These are phyloP conservation scores for Entophlyctis luteolus DNA, from an alignment of 192 early-diverging fungal species.

Conservation along the genomic window DNA sequence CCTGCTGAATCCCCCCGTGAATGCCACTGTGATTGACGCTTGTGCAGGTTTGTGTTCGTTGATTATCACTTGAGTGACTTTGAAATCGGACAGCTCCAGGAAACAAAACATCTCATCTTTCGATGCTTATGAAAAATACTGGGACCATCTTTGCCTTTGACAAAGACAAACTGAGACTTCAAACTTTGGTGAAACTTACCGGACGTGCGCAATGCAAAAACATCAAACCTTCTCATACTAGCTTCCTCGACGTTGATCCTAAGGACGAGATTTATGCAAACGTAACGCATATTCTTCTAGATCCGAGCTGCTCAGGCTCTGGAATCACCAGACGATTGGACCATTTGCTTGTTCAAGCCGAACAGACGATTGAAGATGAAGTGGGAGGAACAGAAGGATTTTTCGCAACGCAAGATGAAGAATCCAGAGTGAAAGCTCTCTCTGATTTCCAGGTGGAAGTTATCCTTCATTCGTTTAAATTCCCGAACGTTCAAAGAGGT, in stretches of 20 bases:
- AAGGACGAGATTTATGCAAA: conserved; percentile 51
- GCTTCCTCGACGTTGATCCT: conserved; percentile 80
- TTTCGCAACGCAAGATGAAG: no score
- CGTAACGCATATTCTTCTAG: conserved; percentile 82
- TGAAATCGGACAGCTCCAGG: conserved; percentile 73
- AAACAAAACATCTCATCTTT: conserved; percentile 95
- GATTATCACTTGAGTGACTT: conserved; percentile 51
- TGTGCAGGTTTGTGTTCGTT: no score
- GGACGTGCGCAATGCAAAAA: conserved; percentile 77
- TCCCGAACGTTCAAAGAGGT: conserved; percentile 71
- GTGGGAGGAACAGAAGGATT: no score
- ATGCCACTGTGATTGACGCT: conserved; percentile 77
- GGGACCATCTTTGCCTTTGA: conserved; percentile 92
- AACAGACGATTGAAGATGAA: conserved; percentile 32
- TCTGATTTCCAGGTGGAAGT: conserved; percentile 82
- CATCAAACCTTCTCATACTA: conserved; percentile 62
- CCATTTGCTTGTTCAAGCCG: conserved; percentile 58
- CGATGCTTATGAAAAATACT: conserved; percentile 79
- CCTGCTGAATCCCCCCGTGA: conserved; percentile 59
- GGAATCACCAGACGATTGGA: conserved; percentile 90
- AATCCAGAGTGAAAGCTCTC: conserved; percentile 65
- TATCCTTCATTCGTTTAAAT: conserved; percentile 73
- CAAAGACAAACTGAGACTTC: conserved; percentile 68
- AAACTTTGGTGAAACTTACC: conserved; percentile 69
- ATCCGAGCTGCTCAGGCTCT: conserved; percentile 94